These are phyloP conservation scores for Tremella fuciformis DNA, from an alignment of 768 basidiomycete genomes.

Conservation along the genomic window DNA sequence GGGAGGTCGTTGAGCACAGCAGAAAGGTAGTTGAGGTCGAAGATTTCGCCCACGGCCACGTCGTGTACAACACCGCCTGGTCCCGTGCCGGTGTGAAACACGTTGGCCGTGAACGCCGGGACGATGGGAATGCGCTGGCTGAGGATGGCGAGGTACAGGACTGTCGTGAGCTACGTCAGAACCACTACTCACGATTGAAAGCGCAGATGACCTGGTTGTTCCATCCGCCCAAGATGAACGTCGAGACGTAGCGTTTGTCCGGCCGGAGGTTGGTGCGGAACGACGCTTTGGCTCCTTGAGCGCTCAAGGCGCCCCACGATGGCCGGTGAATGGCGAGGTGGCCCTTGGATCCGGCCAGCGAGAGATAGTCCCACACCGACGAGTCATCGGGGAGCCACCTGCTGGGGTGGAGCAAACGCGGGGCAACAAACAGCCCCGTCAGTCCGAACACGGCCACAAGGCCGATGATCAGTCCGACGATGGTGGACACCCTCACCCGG, in stretches of 20 bases:
- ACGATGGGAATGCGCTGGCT: slow-evolving; percentile 12
- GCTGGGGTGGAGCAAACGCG: no score
- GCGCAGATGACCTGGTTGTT: slow-evolving; percentile 14
- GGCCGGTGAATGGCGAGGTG: no score
- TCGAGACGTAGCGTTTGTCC: slow-evolving; percentile 9
- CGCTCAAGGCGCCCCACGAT: slow-evolving; percentile 5
- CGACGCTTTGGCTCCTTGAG: slow-evolving; percentile 13
- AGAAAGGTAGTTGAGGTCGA: slow-evolving; percentile 14
- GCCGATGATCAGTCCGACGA: no score
- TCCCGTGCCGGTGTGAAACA: slow-evolving; percentile 3
- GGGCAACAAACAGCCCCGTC: no score
- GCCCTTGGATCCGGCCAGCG: no score
- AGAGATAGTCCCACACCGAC: no score
- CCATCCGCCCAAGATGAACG: slow-evolving; percentile 1
- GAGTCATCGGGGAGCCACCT: no score
- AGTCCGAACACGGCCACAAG: no score
- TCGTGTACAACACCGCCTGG: background rate
- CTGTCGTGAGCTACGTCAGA: background rate
- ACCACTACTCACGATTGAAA: background rate
- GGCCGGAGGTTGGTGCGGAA: slow-evolving; percentile 9
- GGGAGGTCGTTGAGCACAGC: slow-evolving; percentile 6
- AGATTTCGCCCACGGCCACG: slow-evolving; percentile 13
- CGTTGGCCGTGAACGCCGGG: slow-evolving; percentile 4
- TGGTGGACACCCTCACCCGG: no score
- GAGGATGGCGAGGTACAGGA: slow-evolving; percentile 6